Evolutionary conservation across 1,139 yeast genomes (phyloP), one percentile per base, ranked within the genome.

Genomic region (Saccharomycopsis hybrid): DNA sequence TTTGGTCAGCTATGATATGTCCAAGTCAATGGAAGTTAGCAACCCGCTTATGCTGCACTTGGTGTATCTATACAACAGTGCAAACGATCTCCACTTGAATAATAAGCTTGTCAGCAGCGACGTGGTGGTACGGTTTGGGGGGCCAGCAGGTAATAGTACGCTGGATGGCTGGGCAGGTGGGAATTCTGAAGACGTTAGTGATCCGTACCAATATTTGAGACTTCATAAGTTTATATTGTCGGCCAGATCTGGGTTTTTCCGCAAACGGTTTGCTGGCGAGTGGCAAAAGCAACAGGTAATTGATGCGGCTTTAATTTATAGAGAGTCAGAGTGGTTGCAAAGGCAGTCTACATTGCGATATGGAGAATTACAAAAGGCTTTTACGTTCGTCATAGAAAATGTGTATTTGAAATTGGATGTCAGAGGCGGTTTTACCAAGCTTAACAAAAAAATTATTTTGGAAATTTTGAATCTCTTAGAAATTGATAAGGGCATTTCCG

Each of bases 41-140:
- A 85, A 84, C 60, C 92, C 94, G 1, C 85, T 84, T 68, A 86
- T 87, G 0, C 73, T 82, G 2, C 88, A 83, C 62, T 66, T 47
- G 7, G 38, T 13, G 11, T 36, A 36, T n/a, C 31, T 46, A 28
- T 30, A 13, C 9, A n/a, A n/a, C n/a, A n/a, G n/a, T n/a, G 27
- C 8, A 8, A 25, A 39, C 18, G 27, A 39, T 18, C 8, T 13
- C 9, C 5, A 31, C 9, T 31, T 31, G n/a, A n/a, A n/a, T 31
- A 9, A 31, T 31, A 31, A 5, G 9, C 5, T 31, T 5, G 9
- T 7, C 9, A 7, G 8, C 33, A 31, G 8, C 33, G 33, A 31
- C 9, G 33, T 31, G 9, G 9, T 31, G 5, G 5, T 31, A 7
- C 33, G 9, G 9, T 31, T 31, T 31, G 5, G 8, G 5, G 33